phyloP scores from a whole-genome alignment of 2,329 filamentous ascomycete species.

The Torrubiellomyces zombiae region DNA sequence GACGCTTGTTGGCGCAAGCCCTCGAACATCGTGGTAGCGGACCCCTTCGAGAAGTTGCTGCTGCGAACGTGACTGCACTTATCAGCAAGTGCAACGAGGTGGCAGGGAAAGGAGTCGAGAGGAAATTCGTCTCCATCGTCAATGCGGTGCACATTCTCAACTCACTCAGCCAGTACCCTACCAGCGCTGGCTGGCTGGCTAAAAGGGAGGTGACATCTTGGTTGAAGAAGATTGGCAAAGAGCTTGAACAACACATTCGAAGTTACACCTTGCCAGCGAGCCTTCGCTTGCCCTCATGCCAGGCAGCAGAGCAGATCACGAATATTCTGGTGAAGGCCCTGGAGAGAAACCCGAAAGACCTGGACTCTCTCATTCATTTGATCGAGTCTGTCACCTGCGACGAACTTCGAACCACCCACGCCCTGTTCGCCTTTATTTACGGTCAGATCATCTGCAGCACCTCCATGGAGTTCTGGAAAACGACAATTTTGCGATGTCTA shows the following conservation, averaged over 20 bases:
- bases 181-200: conserved; percentile 54
- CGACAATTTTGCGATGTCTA: conserved; percentile 67
- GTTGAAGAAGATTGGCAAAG: conserved; percentile 53
- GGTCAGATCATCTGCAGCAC: conserved; percentile 66
- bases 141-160: conserved; percentile 79
- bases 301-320: conserved; percentile 80
- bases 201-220: conserved; percentile 43
- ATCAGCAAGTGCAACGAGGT: conserved; percentile 49
- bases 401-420: conserved; percentile 61
- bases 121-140: conserved; percentile 51
- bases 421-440: conserved; percentile 72
- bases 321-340: conserved; percentile 69
- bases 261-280: conserved; percentile 51
- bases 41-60: conserved; percentile 57
- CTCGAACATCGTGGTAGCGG: conserved; percentile 60
- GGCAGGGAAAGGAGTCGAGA: conserved; percentile 50
- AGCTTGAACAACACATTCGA: conserved; percentile 60
- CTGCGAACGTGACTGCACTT: conserved; percentile 56
- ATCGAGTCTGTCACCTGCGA: conserved; percentile 72
- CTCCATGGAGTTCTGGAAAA: conserved; percentile 73
- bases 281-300: conserved; percentile 71
- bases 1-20: conserved; percentile 80
- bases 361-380: conserved; percentile 71
- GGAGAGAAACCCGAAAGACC: conserved; percentile 53
- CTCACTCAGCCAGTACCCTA: conserved; percentile 53